Evolutionary conservation across 805 yeast species (phyloP), one percentile per base, ranked within the genome.

Genomic region (Lachancea nothofagi): DNA sequence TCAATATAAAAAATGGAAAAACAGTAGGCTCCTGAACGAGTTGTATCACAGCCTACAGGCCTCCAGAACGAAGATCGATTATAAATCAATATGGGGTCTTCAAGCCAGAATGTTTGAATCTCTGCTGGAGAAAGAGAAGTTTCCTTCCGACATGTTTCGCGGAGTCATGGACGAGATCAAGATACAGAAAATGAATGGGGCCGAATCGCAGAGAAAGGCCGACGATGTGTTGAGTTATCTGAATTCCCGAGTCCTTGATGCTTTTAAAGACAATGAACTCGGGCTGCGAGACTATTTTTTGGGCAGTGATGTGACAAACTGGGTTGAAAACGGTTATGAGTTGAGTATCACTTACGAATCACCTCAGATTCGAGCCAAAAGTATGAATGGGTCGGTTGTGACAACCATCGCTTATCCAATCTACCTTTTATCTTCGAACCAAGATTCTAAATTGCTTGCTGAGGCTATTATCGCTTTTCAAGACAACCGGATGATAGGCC

Each of bases 1-100:
- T 24, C 63, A 58, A 39, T 54, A 53, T 38, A 53, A 42, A 21
- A 44, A 38, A 36, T 57, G 58, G 57, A 48, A 45, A 38, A 35
- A 43, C 10, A 45, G 41, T 13, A 40, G 39, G 13, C 27, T 55
- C n/a, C 40, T 46, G 23, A 25, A 32, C 13, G 46, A 45, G 18
- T 19, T 57, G 21, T 38, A 50, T 17, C 40, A 29, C n/a, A 33
- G 42, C 24, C 36, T 54, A 15, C 50, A 47, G 13, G 33, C 25
- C 15, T 49, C 54, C 15, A 31, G 43, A 2, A 40, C 48, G 38
- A 35, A 28, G 17, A 34, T 53, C n/a, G 39, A 36, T 5, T 44
- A 44, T 14, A 39, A 22, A 14, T 24, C 43, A 15, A 13, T 40
- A 10, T 23, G 18, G 29, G 43, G 29, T 5, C 36, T 43, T 7